Evolutionary conservation across 495 filamentous ascomycete species (phyloP).

Genomic region (Penicillium desertorum): DNA sequence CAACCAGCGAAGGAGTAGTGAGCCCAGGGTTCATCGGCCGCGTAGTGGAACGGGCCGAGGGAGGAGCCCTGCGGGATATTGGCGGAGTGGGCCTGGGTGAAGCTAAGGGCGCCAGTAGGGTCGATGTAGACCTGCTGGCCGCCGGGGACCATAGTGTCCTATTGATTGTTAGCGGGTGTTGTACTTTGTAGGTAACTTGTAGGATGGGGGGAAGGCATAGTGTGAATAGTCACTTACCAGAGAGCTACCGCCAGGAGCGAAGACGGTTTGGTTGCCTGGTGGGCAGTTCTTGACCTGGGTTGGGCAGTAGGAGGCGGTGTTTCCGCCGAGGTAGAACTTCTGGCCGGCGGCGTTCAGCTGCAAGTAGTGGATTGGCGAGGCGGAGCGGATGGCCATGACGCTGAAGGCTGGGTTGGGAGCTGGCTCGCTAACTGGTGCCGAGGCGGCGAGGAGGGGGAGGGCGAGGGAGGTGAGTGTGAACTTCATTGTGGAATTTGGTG

Average conservation of each 20-base stretch:
- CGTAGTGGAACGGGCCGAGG: conserved; percentile 43
- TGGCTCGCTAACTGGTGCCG: conserved; percentile 23
- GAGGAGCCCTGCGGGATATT: conserved; percentile 54
- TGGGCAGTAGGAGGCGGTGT: conserved; percentile 44
- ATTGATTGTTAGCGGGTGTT: neutral
- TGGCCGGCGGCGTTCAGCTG: conserved; percentile 41
- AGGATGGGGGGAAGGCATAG: neutral
- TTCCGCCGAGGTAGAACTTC: conserved; percentile 44
- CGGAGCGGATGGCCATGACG: conserved; percentile 42
- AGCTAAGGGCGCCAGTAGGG: conserved; percentile 55
- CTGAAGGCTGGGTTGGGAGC: conserved; percentile 28
- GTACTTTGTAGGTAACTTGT: neutral
- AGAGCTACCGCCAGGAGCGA: conserved; percentile 37
- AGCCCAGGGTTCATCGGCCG: conserved; percentile 26
- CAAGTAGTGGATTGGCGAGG: conserved; percentile 42
- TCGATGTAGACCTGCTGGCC: conserved; percentile 64
- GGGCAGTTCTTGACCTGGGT: conserved; percentile 33
- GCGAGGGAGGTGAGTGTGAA: conserved; percentile 27
- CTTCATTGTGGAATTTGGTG: conserved; percentile 29
- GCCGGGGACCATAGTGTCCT: conserved; percentile 59
- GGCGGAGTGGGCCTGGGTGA: conserved; percentile 60
- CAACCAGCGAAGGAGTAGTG: conserved; percentile 34
- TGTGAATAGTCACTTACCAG: conserved; percentile 29
- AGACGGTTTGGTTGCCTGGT: conserved; percentile 43
- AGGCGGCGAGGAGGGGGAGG: conserved; percentile 33